Base-by-base conservation (phyloP, 2,329 filamentous ascomycete species). In the Hawksworthiomyces lignivorus region DNA sequence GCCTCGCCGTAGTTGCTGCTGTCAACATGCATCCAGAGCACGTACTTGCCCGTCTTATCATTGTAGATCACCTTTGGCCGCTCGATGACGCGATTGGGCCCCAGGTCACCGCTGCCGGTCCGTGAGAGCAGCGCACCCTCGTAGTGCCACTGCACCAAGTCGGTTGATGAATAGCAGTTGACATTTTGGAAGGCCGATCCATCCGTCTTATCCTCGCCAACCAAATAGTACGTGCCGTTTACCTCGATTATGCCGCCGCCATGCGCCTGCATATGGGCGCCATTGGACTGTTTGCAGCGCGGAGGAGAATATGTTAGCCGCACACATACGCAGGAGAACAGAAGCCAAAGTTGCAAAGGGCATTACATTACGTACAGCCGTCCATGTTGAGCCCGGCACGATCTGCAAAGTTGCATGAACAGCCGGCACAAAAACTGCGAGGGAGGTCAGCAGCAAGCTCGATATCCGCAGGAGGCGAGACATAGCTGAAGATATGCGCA, bases 41-140 rank as follows among this genome's bases (percentile, higher is more conserved):
- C 52, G n/a, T 52, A 54, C 35, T 54, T 51, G 8, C 37, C 20
- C 27, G 79, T 83, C 17, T 63, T 61, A 9, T 75, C 71, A 52
- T 85, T 84, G 62, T 75, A 82, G 9, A 85, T 69, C 7, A 85
- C 72, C 60, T 85, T 84, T 7, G 82, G 81, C 26, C 81, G 64
- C 59, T 85, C 81, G 5, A 85, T 72, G 14, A 85, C 69, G 3
- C 79, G 70, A 47, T 66, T 67, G 2, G 50, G 0, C 7, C 50
- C 52, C 10, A 54, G 46, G 30, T 54, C 52, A 20, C 52, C 50
- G 19, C 32, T 45, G 14, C 22, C 36, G 4, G 46, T 48, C 14
- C 47, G 48, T 11, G 49, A 50, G 27, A 54, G 47, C 29, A 52
- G 43, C 7, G 50, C 47, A 9, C 52, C 49, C 27, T 46, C 48